These are phyloP conservation scores for Tylopilus rubrobrunneus DNA, from an alignment of 768 basidiomycete genomes.

Conservation along the genomic window DNA sequence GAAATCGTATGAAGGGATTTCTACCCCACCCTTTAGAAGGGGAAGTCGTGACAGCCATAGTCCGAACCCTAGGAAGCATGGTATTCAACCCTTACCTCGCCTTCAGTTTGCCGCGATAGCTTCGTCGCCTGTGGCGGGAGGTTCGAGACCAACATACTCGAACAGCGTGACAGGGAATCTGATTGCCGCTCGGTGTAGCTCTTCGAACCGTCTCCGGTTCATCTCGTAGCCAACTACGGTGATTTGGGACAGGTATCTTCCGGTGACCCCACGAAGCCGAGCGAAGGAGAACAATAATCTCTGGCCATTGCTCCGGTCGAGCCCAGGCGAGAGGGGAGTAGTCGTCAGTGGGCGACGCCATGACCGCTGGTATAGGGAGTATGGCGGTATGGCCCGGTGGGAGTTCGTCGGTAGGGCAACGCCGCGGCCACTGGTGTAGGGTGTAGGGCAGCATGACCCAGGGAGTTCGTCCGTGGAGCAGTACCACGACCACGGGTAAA, in stretches of 20 bases:
- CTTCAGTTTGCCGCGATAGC: slow-evolving; percentile 49
- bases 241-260: slow-evolving; percentile 69
- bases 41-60: slow-evolving; percentile 70
- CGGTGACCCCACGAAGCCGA: slow-evolving; percentile 83
- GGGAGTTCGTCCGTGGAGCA: too few relatives aligned
- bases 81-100: slow-evolving; percentile 61
- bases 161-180: slow-evolving; percentile 68
- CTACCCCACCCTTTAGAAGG: slow-evolving; percentile 65
- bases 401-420: too few relatives aligned
- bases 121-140: slow-evolving; percentile 39
- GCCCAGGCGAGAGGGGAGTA: too few relatives aligned
- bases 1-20: slow-evolving; percentile 68
- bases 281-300: slow-evolving; percentile 86
- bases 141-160: slow-evolving; percentile 79
- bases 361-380: too few relatives aligned
- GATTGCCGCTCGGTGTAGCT: slow-evolving; percentile 80
- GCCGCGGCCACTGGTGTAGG: too few relatives aligned
- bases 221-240: slow-evolving; percentile 92
- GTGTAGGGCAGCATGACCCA: too few relatives aligned
- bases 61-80: slow-evolving; percentile 17
- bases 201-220: slow-evolving; percentile 76
- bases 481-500: too few relatives aligned
- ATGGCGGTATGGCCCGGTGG: too few relatives aligned
- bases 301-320: too few relatives aligned
- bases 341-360: too few relatives aligned